Evolutionary conservation across 371 early-diverging fungal genomes (phyloP), one percentile per base, ranked within the genome.

Genomic region (Syncephalastrum racemosum): DNA sequence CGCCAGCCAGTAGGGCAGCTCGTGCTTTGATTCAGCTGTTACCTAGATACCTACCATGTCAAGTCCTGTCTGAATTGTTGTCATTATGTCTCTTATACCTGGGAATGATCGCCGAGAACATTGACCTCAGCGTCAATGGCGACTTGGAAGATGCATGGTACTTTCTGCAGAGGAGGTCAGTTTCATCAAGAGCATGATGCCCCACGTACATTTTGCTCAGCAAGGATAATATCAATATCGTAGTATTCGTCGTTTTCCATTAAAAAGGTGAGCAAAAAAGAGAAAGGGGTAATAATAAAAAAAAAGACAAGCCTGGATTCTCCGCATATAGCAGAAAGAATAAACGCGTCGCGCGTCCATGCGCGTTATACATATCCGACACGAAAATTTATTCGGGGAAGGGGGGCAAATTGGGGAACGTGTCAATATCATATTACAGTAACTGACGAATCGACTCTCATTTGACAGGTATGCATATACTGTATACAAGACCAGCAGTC

Each of bases 181-280:
- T 8, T 31, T 31, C 36, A 5, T 31, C 10, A 31, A 10, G 6
- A 5, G 10, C 36, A 24, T 15, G 39, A 1, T 25, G 4, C 1
- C 25, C 15, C 24, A 23, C 44, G n/a, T 71, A 72, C 78, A 41
- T 58, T 67, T 45, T 75, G 71, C 41, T 79, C 80, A 27, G 80
- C 76, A 46, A 79, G 64, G 14, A 79, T 79, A 47, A 62, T 60
- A 41, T 79, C 80, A 44, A 79, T 71, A 52, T 72, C 66, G 54
- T 79, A 76, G 50, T 79, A 79, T 41, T 79, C 77, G 56, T 75
- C 71, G 60, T 70, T 68, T 18, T 73, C 68, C 77, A 76, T 76
- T 39, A 13, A 46, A 46, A 36, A 52, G 52, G 52, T 12, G 16
- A 36, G 39, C 36, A 39, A 52, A 52, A 40, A 4, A 39, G 36